Percentiles rank a stretch among this genome's conserved stretches.
Conservation (phyloP, 164 flowering plant species). For the Buxus sempervirens region DNA sequence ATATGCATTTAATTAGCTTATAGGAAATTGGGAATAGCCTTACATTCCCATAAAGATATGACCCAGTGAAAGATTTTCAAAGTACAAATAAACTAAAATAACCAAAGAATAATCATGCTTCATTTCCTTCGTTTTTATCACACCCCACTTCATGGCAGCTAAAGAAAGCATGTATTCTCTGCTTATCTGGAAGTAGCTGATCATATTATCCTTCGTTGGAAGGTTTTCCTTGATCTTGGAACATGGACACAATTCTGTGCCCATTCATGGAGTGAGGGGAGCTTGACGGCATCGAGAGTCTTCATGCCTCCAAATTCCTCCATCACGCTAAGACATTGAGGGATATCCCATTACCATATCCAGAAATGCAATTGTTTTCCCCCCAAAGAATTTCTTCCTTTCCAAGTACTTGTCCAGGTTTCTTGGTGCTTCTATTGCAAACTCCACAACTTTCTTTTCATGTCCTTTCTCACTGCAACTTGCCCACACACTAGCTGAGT, state of each 20-base stretch:
- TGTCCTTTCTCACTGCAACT: conserved; percentile 16
- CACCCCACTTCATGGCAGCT: no score
- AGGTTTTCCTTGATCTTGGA: conserved; percentile 23
- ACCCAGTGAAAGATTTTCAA: no score
- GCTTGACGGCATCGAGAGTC: conserved; percentile 19
- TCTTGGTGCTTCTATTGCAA: no score
- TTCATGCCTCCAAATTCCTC: conserved; percentile 25
- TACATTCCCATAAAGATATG: no score
- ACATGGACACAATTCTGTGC: conserved; percentile 15
- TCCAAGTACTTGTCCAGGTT: conserved; percentile 21
- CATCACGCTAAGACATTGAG: conserved; percentile 18
- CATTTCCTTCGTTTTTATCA: no score
- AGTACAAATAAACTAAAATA: no score
- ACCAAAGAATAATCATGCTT: no score
- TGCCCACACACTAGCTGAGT: not conserved
- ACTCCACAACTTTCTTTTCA: conserved; percentile 15
- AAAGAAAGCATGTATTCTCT: no score
- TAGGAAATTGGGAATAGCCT: no score
- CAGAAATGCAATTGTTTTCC: conserved; percentile 25
- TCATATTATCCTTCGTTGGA: conserved; percentile 27
- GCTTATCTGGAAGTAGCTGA: no score
- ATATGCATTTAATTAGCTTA: no score
- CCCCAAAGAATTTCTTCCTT: conserved; percentile 23
- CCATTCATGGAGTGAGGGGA: no score
- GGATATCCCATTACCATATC: conserved; percentile 24